Percentiles rank a stretch among this genome's conserved stretches.
These are phyloP conservation scores for Aureobasidium sp. DNA, from an alignment of 2,329 filamentous ascomycete species.

Conservation along the genomic window DNA sequence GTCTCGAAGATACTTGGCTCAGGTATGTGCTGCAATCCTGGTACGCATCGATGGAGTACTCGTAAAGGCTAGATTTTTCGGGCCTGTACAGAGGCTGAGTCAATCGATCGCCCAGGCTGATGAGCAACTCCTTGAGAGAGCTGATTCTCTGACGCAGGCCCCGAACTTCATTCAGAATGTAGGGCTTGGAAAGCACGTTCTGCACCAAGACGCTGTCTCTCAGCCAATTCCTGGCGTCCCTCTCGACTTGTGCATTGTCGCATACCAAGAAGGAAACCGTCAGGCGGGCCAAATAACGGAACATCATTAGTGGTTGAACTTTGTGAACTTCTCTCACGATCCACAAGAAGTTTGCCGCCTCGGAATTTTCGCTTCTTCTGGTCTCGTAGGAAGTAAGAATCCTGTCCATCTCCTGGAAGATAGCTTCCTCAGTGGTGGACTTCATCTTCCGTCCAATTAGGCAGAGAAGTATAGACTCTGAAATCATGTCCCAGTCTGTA, in stretches of 20 bases:
- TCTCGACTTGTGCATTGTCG: constrained; percentile 5
- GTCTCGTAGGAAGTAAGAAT: background rate
- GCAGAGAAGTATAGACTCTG: too few relatives aligned
- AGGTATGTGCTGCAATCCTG: background rate
- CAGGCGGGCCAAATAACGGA: background rate
- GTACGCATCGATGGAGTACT: background rate
- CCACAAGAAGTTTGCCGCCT: background rate
- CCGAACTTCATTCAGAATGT: background rate
- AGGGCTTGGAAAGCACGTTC: background rate
- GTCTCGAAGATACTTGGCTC: background rate
- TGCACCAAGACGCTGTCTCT: constrained; percentile 19
- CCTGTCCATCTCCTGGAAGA: background rate
- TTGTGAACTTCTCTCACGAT: constrained; percentile 1
- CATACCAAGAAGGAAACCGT: background rate
- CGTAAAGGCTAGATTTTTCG: background rate
- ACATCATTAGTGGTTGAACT: background rate
- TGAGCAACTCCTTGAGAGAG: background rate
- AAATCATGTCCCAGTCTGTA: background rate
- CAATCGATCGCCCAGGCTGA: background rate
- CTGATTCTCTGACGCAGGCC: background rate
- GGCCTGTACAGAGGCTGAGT: background rate
- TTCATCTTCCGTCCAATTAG: too few relatives aligned
- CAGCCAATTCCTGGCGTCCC: constrained; percentile 15
- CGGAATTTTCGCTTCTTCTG: background rate
- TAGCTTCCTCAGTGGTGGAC: too few relatives aligned